phyloP scores from a whole-genome alignment of 768 basidiomycete genomes.

The Leccinum broughii region DNA sequence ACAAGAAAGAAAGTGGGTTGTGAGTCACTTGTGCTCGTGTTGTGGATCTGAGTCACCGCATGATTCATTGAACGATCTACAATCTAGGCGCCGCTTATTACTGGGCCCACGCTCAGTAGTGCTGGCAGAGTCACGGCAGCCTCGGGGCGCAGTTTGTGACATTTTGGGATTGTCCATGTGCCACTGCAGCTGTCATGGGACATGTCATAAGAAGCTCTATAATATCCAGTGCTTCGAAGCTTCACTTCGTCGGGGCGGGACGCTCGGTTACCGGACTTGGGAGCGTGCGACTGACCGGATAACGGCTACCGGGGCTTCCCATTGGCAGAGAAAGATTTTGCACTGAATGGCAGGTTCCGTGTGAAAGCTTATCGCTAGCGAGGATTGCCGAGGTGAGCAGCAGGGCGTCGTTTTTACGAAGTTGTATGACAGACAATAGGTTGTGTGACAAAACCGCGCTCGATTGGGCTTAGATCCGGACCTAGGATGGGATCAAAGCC shows the following conservation, averaged over 20 bases:
- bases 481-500: constrained; percentile 15
- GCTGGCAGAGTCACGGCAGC: constrained; percentile 14
- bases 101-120: constrained; percentile 2
- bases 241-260: constrained; percentile 13
- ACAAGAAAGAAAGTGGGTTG: background rate
- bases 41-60: background rate
- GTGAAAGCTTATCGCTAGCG: background rate
- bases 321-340: constrained; percentile 4
- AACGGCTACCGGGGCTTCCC: constrained; percentile 18
- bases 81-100: constrained; percentile 15
- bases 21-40: background rate
- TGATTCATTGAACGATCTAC: constrained; percentile 17
- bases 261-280: constrained; percentile 20
- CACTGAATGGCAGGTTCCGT: background rate
- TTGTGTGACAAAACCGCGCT: constrained; percentile 2
- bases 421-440: constrained; percentile 4
- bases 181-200: constrained; percentile 5
- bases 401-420: background rate
- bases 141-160: constrained; percentile 3
- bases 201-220: constrained; percentile 10
- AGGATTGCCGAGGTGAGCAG: background rate
- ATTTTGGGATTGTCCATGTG: constrained; percentile 11
- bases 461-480: constrained; percentile 20
- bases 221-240: constrained; percentile 17
- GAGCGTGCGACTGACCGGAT: constrained; percentile 23